Evolutionary conservation across 805 yeast genomes (phyloP), one percentile per base, ranked within the genome.

Genomic region (Blastobotrys peoriensis): DNA sequence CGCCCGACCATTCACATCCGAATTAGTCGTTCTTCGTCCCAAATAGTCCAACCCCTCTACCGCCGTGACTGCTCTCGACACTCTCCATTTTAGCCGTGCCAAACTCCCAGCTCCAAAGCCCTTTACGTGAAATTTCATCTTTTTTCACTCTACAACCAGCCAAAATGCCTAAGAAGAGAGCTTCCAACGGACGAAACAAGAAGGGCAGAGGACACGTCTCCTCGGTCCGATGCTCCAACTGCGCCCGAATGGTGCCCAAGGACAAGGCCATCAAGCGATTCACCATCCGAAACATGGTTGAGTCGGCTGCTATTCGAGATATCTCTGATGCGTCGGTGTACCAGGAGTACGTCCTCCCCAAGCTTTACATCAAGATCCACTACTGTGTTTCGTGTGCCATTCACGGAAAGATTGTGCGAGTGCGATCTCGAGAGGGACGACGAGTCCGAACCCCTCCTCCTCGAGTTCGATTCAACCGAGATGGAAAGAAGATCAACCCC

Each of bases 121-220:
- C n/a, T n/a, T n/a, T n/a, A n/a, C n/a, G n/a, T n/a, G n/a, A n/a
- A n/a, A n/a, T 25, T 25, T 25, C 13, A 25, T 8, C 30, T 6
- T 13, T 8, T 13, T 21, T 8, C 21, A 21, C 41, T 38, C 13
- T 65, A 34, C 13, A 23, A 40, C 22, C 40, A 22, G 27, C 49
- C 61, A 81, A 74, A 60, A 93, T 93, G 99, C 98, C 98, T 77
- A 93, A 93, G 87, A 93, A 93, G 98, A 91, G 99, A 89, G 88
- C 98, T 76, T 88, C 97, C 93, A 88, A 89, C 97, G 99, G 99
- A 83, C 91, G 99, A 83, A 93, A 93, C 94, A 93, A 93, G 94
- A 89, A 88, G 81, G 98, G 98, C 74, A 93, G 99, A 87, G 99
- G 99, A 73, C 98, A 93, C 96, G 96, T 86, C 76, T 86, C 86